phyloP scores from a whole-genome alignment of 2,329 filamentous ascomycete genomes.

The Fusarium sarcochroum region DNA sequence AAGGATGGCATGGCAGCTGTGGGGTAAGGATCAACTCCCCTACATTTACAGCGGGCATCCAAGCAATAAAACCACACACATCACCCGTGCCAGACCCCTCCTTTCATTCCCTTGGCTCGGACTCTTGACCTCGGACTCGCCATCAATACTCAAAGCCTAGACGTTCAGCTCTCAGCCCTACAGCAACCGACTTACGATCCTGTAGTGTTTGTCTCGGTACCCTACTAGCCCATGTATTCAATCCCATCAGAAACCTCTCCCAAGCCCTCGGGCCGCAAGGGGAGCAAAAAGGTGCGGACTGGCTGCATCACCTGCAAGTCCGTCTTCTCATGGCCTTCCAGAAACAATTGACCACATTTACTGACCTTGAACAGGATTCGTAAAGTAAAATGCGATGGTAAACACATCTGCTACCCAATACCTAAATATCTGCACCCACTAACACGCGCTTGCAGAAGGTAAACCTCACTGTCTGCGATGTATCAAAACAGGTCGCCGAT shows the following conservation, averaged over 20 bases:
- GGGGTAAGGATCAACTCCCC: slow-evolving; percentile 6
- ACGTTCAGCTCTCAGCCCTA: neutral
- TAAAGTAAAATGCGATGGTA: slow-evolving; percentile 33
- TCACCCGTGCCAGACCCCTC: slow-evolving; percentile 4
- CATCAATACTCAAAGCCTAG: no score
- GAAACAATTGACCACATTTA: neutral
- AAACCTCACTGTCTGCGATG: slow-evolving; percentile 68
- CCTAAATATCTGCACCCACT: neutral
- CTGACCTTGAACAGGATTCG: slow-evolving; percentile 16
- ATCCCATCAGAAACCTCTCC: slow-evolving; percentile 14
- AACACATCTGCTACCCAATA: neutral
- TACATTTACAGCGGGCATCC: slow-evolving; percentile 18
- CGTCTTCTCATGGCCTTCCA: slow-evolving; percentile 45
- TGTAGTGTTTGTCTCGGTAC: neutral
- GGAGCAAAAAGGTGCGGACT: slow-evolving; percentile 62
- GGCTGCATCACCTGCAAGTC: slow-evolving; percentile 71
- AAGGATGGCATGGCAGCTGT: neutral
- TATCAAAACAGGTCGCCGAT: slow-evolving; percentile 67
- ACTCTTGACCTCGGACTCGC: slow-evolving; percentile 30
- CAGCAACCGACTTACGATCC: neutral
- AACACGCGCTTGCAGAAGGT: slow-evolving; percentile 53
- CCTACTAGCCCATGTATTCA: slow-evolving; percentile 17
- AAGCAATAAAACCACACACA: slow-evolving; percentile 32
- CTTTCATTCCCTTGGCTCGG: slow-evolving; percentile 34
- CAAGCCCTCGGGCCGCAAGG: slow-evolving; percentile 54